Percentiles rank a stretch among this genome's conserved stretches.
These are phyloP conservation scores for Yueomyces sp. DNA, from an alignment of 1,139 yeast species.

Conservation along the genomic window DNA sequence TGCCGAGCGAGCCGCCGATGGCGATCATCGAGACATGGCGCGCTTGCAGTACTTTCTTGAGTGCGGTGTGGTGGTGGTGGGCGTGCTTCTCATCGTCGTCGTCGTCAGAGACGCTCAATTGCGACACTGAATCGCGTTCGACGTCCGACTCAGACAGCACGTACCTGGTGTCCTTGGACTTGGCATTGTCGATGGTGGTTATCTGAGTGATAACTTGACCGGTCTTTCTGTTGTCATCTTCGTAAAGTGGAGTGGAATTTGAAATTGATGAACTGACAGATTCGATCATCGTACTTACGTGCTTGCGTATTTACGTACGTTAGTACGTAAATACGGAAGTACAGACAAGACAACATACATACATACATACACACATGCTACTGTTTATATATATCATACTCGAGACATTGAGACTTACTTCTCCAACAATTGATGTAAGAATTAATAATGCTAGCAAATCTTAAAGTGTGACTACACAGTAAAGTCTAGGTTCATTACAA, in stretches of 20 bases:
- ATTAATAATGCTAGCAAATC: no score
- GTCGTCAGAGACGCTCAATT: slow-evolving; percentile 17
- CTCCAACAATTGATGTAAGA: no score
- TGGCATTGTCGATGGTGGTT: not conserved
- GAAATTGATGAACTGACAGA: not conserved
- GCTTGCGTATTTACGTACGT: no score
- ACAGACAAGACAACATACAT: no score
- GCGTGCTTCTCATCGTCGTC: slow-evolving; percentile 30
- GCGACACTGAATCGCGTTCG: not conserved
- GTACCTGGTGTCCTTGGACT: not conserved
- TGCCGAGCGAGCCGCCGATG: slow-evolving; percentile 44
- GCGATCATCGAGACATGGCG: slow-evolving; percentile 71
- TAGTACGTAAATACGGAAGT: no score
- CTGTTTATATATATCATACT: no score
- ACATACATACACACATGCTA: no score
- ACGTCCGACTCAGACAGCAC: not conserved
- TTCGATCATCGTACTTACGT: not conserved
- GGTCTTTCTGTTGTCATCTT: not conserved
- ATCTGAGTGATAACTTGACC: not conserved
- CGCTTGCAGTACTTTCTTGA: slow-evolving; percentile 51
- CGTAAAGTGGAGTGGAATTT: not conserved
- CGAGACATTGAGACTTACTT: no score
- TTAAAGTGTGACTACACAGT: no score
- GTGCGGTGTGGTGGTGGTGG: slow-evolving; percentile 11
- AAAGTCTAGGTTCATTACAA: no score